Percentiles rank a stretch among this genome's conserved stretches.
Conservation (phyloP, 495 filamentous ascomycete species). For the Cladorrhinum samala region DNA sequence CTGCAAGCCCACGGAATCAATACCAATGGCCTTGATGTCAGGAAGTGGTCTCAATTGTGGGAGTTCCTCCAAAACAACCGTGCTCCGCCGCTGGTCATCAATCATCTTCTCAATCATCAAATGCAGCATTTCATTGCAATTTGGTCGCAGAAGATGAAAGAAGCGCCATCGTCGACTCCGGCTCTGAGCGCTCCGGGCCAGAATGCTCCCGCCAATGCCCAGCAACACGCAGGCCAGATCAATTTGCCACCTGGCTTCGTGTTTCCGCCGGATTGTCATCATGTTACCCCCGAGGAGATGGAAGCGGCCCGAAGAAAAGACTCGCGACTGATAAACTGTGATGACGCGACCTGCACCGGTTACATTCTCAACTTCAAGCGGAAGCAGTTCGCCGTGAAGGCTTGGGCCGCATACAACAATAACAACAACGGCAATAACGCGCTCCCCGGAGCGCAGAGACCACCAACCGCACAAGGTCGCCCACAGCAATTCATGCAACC, state of each 20-base stretch:
- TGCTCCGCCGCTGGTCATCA: constrained; percentile 30
- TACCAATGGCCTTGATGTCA: constrained; percentile 50
- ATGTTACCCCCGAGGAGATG: not conserved
- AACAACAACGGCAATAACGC: not conserved
- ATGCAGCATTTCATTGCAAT: constrained; percentile 45
- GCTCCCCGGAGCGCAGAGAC: no score
- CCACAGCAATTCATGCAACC: no score
- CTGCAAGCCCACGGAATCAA: not conserved
- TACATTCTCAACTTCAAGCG: not conserved
- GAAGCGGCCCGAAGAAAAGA: not conserved
- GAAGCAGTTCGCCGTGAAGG: not conserved
- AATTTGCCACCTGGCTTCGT: not conserved
- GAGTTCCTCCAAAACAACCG: constrained; percentile 50
- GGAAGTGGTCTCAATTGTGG: constrained; percentile 70
- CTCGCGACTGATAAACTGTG: not conserved
- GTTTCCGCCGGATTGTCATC: not conserved
- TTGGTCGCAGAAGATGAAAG: constrained; percentile 9
- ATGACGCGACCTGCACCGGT: not conserved
- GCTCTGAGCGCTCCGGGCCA: not conserved
- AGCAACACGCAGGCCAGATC: not conserved
- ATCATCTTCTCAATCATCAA: constrained; percentile 48
- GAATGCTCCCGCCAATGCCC: not conserved
- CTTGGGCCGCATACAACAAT: not conserved
- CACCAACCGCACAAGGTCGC: no score
- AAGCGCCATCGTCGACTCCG: not conserved